Percentiles rank a stretch among this genome's conserved stretches.
Conservation (phyloP, 169 alveolate genomes). For the Eimeria falciformis region DNA sequence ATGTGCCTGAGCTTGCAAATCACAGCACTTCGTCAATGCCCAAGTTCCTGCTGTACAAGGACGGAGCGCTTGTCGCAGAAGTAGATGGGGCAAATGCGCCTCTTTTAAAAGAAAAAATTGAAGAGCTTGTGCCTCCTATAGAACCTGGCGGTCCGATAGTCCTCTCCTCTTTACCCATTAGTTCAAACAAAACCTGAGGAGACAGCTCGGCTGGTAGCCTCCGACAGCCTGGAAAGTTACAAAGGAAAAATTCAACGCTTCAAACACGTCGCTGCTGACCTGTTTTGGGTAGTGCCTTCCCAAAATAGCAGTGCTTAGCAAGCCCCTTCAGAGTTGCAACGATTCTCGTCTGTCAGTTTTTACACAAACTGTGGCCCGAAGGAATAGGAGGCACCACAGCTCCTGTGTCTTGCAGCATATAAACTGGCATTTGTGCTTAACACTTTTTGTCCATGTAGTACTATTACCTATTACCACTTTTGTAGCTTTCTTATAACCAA, state of each 20-base stretch:
- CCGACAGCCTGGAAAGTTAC: background rate
- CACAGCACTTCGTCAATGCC: conserved; percentile 13
- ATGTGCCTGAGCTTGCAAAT: conserved; percentile 13
- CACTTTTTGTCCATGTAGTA: too few species aligned
- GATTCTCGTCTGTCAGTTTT: too few species aligned
- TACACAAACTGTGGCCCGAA: too few species aligned
- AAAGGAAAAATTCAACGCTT: background rate
- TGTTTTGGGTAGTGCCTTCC: too few species aligned
- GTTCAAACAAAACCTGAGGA: background rate
- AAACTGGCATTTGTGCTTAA: too few species aligned
- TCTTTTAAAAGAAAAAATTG: background rate
- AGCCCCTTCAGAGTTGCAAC: too few species aligned
- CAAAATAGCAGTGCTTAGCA: too few species aligned
- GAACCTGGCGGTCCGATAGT: background rate
- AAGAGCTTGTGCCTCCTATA: background rate
- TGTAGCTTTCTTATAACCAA: too few species aligned
- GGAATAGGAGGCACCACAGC: too few species aligned
- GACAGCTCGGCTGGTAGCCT: background rate
- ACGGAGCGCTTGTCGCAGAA: conserved; percentile 30
- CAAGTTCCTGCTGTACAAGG: conserved; percentile 39
- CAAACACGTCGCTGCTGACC: too few species aligned
- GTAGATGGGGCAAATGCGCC: conserved; percentile 54
- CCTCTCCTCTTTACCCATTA: background rate
- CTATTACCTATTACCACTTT: too few species aligned
- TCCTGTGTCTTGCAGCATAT: too few species aligned